Conservation (phyloP, 2,329 filamentous ascomycete genomes). For the Pseudogymnoascus sp. region DNA sequence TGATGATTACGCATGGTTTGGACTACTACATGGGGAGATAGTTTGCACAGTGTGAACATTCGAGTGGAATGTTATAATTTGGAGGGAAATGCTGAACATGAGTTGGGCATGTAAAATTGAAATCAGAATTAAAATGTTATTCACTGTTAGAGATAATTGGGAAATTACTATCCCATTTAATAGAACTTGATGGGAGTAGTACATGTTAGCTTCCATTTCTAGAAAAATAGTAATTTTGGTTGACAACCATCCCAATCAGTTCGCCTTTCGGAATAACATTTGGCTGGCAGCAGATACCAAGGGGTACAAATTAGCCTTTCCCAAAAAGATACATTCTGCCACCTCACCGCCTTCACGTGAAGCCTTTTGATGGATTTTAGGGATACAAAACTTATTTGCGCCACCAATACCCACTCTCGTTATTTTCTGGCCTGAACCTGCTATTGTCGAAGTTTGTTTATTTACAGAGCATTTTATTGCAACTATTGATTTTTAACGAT, state of each 20-base stretch:
- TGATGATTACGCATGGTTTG: conserved; percentile 30
- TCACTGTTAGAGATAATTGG: background rate
- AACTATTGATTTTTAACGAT: background rate
- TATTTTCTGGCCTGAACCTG: background rate
- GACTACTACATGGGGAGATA: conserved; percentile 30
- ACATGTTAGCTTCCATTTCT: background rate
- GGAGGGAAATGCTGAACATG: background rate
- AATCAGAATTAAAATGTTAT: background rate
- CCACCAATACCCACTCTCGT: conserved; percentile 3
- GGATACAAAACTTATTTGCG: conserved; percentile 5
- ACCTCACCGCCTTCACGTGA: conserved; percentile 2
- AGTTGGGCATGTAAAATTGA: background rate
- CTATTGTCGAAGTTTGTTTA: background rate
- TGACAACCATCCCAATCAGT: background rate
- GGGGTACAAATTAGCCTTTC: background rate
- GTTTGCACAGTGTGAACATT: conserved; percentile 20
- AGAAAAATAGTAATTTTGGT: background rate
- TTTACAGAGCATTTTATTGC: background rate
- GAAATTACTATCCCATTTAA: background rate
- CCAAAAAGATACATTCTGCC: background rate
- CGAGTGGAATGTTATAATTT: background rate
- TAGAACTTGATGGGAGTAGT: background rate
- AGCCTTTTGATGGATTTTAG: background rate
- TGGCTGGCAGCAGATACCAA: background rate
- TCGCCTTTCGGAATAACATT: background rate